phyloP scores from a whole-genome alignment of 192 early-diverging fungal species.

The Gonapodya prolifera region DNA sequence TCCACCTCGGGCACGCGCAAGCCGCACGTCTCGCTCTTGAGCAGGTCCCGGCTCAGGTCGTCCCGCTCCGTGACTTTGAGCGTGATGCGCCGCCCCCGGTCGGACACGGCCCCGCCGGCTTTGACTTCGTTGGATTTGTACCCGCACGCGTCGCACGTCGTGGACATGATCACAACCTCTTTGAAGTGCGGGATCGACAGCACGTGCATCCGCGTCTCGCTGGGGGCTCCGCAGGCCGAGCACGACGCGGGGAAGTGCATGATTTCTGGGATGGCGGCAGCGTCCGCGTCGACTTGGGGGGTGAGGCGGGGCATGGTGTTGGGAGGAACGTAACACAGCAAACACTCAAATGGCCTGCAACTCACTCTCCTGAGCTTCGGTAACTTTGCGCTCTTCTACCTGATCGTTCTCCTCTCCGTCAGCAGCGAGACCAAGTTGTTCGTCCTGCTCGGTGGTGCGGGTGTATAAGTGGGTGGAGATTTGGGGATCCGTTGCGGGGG shows the following conservation, averaged over 20 bases:
- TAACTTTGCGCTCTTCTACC: constrained; percentile 13
- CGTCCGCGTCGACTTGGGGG: constrained; percentile 16
- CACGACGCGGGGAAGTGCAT: constrained; percentile 74
- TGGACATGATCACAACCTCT: constrained; percentile 91
- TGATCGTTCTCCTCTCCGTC: constrained; percentile 23
- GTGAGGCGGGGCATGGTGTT: neutral
- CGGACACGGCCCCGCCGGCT: constrained; percentile 75
- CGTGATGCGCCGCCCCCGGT: constrained; percentile 64
- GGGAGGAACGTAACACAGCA: neutral
- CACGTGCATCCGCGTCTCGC: constrained; percentile 82
- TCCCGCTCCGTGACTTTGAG: constrained; percentile 71
- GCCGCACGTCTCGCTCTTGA: constrained; percentile 91
- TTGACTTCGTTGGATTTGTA: constrained; percentile 97
- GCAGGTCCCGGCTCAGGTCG: constrained; percentile 82
- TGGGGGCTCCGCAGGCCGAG: constrained; percentile 61
- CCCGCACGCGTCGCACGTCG: constrained; percentile 76
- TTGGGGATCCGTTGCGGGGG: constrained; percentile 46
- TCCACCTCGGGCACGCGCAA: constrained; percentile 79
- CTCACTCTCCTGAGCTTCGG: neutral
- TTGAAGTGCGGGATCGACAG: constrained; percentile 92
- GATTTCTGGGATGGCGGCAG: constrained; percentile 55
- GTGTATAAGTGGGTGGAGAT: constrained; percentile 49
- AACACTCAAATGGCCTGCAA: neutral
- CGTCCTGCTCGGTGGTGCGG: constrained; percentile 67
- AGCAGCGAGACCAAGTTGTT: constrained; percentile 49